phyloP scores from a whole-genome alignment of 345 rosid species.

The Eucalyptus marginata region DNA sequence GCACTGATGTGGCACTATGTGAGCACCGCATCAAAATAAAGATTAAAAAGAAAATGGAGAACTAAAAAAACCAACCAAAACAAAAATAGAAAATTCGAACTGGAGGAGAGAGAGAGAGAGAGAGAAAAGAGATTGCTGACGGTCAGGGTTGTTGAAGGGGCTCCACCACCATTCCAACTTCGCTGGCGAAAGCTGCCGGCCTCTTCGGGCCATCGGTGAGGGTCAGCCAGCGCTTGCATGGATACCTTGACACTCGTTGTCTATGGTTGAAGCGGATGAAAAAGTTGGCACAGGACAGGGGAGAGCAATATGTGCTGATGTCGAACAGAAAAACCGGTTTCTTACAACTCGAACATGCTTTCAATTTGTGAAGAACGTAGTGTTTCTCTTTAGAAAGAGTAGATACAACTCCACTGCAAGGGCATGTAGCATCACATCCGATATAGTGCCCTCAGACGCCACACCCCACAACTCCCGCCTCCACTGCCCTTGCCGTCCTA shows the following conservation, averaged over 20 bases:
- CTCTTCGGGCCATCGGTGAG: background rate
- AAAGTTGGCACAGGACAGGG: background rate
- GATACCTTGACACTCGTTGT: background rate
- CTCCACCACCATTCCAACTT: background rate
- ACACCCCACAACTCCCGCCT: background rate
- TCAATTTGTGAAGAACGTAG: background rate
- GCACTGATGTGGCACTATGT: background rate
- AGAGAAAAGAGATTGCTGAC: too few relatives aligned
- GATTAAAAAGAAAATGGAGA: background rate
- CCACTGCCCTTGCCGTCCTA: background rate
- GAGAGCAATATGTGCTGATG: background rate
- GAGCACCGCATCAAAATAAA: background rate
- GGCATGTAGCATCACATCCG: background rate
- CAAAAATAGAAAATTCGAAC: background rate
- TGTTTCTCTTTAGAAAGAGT: background rate
- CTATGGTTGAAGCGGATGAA: background rate
- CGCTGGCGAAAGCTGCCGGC: background rate
- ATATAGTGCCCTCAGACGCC: background rate
- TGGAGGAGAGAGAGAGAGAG: background rate
- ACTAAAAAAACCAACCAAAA: too few relatives aligned
- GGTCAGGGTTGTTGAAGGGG: background rate
- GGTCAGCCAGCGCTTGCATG: background rate
- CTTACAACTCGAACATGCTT: background rate
- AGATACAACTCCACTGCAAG: background rate
- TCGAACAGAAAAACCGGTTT: background rate